Conservation (phyloP, 2,329 filamentous ascomycete species). For the Neopestalotiopsis sp. region DNA sequence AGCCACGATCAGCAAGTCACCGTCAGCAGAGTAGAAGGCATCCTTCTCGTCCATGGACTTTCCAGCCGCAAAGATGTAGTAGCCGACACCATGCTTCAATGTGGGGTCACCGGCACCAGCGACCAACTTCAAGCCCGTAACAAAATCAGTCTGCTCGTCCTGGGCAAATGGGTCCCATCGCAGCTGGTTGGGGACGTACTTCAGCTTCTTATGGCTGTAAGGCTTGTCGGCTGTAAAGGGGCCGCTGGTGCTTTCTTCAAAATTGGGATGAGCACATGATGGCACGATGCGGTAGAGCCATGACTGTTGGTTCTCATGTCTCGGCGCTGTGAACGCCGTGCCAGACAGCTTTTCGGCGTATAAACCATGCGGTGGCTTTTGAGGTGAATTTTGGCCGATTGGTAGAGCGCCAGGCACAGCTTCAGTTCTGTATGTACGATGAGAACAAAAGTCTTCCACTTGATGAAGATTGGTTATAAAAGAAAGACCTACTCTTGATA, state of each 20-base stretch:
- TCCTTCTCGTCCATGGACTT: conserved; percentile 72
- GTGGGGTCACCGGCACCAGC: conserved; percentile 77
- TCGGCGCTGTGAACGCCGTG: conserved; percentile 64
- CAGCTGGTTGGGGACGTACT: conserved; percentile 82
- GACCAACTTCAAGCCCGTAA: conserved; percentile 63
- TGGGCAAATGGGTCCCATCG: conserved; percentile 84
- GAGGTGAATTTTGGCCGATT: conserved; percentile 72
- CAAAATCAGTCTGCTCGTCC: conserved; percentile 58
- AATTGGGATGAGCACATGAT: conserved; percentile 54
- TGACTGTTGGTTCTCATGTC: conserved; percentile 62
- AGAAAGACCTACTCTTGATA: conserved; percentile 66
- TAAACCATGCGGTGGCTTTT: conserved; percentile 71
- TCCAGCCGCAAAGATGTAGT: conserved; percentile 74
- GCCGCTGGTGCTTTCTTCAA: conserved; percentile 36
- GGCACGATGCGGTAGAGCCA: conserved; percentile 67
- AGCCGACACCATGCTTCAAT: conserved; percentile 73
- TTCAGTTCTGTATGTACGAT: conserved; percentile 58
- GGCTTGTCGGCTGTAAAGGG: conserved; percentile 55
- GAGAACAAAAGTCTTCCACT: not conserved
- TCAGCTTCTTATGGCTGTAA: conserved; percentile 58
- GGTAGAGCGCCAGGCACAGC: conserved; percentile 71
- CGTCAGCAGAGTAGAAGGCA: conserved; percentile 79
- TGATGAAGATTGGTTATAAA: not conserved
- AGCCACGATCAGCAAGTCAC: conserved; percentile 71
- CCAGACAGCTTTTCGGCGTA: conserved; percentile 73